phyloP scores from a whole-genome alignment of 306 rosid genomes.

The Cicer yamashitae region DNA sequence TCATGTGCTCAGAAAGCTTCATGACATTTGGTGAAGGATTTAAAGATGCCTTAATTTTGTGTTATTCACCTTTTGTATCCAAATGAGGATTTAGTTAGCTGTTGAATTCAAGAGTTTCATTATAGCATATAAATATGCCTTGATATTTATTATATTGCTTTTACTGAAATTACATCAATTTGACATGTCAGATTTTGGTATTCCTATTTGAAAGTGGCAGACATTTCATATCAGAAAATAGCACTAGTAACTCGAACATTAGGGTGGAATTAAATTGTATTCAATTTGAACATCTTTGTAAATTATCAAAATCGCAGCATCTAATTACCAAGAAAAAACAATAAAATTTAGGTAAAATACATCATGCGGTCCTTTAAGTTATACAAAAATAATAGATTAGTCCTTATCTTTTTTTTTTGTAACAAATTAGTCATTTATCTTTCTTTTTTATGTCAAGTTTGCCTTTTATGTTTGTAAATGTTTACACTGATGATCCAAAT shows the following conservation, averaged over 20 bases:
- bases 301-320: neutral
- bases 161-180: slow-evolving; percentile 12
- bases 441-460: too few species aligned
- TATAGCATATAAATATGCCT: neutral
- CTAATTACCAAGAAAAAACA: slow-evolving; percentile 4
- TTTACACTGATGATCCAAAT: too few species aligned
- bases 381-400: too few species aligned
- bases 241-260: neutral
- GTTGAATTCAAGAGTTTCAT: neutral
- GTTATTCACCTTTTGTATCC: slow-evolving; percentile 20
- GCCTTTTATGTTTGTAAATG: too few species aligned
- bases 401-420: too few species aligned
- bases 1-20: slow-evolving; percentile 6
- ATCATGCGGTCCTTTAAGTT: too few species aligned
- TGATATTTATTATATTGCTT: neutral
- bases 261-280: neutral
- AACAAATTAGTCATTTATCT: too few species aligned
- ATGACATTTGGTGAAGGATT: slow-evolving; percentile 3
- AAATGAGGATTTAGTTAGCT: slow-evolving; percentile 9
- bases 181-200: neutral
- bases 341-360: too few species aligned
- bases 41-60: slow-evolving; percentile 20
- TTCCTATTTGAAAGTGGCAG: neutral
- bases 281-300: neutral
- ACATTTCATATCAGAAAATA: neutral